phyloP scores from a whole-genome alignment of 148 eudicot genomes.

The Fallopia convolvulus region DNA sequence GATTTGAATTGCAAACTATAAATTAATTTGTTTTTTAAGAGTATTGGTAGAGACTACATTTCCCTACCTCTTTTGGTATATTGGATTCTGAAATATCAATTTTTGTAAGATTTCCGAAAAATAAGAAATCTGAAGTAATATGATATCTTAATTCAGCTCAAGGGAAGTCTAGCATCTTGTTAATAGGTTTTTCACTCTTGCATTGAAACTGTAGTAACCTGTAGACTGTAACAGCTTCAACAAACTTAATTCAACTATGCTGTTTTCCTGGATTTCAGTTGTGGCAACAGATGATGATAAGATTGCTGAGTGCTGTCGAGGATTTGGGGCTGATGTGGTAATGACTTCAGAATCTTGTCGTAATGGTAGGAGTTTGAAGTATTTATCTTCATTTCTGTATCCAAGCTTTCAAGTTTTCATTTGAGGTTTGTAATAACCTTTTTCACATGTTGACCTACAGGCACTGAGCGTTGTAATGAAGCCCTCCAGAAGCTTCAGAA shows the following conservation, averaged over 20 bases:
- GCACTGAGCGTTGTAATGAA: conserved; percentile 94
- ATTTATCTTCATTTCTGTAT: background rate
- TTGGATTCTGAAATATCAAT: background rate
- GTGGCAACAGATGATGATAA: conserved; percentile 98
- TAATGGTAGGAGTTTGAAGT: conserved; percentile 46
- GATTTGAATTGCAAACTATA: background rate
- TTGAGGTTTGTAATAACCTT: background rate
- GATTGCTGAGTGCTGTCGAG: conserved; percentile 88
- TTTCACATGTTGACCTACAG: conserved; percentile 21
- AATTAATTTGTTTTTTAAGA: background rate
- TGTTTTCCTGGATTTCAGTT: conserved; percentile 38
- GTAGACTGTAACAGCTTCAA: conserved; percentile 2
- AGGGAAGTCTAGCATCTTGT: background rate
- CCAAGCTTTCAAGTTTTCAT: background rate
- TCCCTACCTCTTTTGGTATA: background rate
- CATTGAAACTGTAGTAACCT: background rate
- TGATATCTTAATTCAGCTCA: background rate
- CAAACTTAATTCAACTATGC: background rate
- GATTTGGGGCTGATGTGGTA: conserved; percentile 94
- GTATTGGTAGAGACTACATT: background rate
- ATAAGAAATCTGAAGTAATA: background rate
- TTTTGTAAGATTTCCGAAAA: background rate
- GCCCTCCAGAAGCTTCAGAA: conserved; percentile 78
- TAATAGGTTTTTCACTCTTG: background rate
- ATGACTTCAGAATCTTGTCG: conserved; percentile 93